A percentile compares a stretch with the other conserved stretches of the same genome.
These are phyloP conservation scores for Entophlyctis luteolus DNA, from an alignment of 192 early-diverging fungal species.

Conservation along the genomic window DNA sequence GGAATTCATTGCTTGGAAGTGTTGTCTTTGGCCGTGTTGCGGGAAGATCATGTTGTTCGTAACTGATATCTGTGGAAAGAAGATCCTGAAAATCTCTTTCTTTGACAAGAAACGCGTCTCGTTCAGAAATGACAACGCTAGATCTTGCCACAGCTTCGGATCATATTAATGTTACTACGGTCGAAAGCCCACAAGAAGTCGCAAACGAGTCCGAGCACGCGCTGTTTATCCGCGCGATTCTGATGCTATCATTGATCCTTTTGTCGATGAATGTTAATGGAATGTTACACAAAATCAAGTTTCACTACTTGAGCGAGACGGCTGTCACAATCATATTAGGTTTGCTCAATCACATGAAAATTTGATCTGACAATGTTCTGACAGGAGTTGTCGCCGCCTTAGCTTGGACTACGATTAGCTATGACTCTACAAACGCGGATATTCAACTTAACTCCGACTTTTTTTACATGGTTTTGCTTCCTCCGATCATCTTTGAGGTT, in stretches of 20 bases:
- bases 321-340: constrained; percentile 52
- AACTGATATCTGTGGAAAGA: too few relatives aligned
- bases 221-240: constrained; percentile 45
- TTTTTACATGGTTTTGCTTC: constrained; percentile 61
- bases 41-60: not conserved
- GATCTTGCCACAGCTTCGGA: too few relatives aligned
- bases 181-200: too few relatives aligned
- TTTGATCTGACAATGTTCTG: not conserved
- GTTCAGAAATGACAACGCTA: too few relatives aligned
- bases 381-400: constrained; percentile 49
- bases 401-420: constrained; percentile 47
- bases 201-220: constrained; percentile 29
- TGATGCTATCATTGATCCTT: constrained; percentile 53
- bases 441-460: constrained; percentile 54
- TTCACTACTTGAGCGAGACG: constrained; percentile 54
- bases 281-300: constrained; percentile 52
- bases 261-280: constrained; percentile 51
- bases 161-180: too few relatives aligned
- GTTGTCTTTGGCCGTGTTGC: constrained; percentile 43
- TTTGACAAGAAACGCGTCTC: too few relatives aligned
- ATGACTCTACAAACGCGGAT: constrained; percentile 41
- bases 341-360: constrained; percentile 10
- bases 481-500: constrained; percentile 60
- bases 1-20: constrained; percentile 46
- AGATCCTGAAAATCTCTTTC: too few relatives aligned